Conservation (phyloP, 805 yeast genomes). For the Metschnikowia picachoensis region DNA sequence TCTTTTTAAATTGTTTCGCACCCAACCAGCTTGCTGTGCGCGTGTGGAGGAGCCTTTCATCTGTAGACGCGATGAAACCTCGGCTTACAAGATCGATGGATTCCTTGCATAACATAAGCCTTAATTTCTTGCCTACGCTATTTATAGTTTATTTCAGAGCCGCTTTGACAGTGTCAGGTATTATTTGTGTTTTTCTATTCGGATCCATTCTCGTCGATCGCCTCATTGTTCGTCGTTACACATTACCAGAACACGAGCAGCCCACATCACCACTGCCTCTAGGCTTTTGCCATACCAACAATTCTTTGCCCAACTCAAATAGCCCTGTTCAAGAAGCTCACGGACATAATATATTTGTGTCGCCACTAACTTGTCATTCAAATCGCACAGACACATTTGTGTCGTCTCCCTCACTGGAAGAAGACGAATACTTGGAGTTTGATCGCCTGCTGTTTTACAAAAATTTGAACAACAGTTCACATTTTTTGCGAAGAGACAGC, state of each 20-base stretch:
- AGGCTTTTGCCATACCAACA: background rate
- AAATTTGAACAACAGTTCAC: slow-evolving; percentile 39
- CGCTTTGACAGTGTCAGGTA: background rate
- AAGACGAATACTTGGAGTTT: slow-evolving; percentile 10
- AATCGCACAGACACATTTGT: background rate
- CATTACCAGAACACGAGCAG: slow-evolving; percentile 7
- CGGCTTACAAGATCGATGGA: slow-evolving; percentile 5
- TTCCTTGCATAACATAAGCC: slow-evolving; percentile 1
- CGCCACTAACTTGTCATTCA: background rate
- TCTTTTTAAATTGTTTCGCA: background rate
- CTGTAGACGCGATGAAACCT: background rate
- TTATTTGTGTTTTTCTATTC: background rate
- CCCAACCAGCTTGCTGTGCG: slow-evolving; percentile 1
- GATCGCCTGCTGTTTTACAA: slow-evolving; percentile 23
- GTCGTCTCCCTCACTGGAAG: slow-evolving; percentile 13
- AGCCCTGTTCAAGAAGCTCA: background rate
- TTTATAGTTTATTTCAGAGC: slow-evolving; percentile 1
- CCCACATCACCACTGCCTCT: background rate
- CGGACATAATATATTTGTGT: background rate
- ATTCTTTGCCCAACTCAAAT: background rate
- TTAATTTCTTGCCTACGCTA: background rate
- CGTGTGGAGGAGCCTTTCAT: background rate
- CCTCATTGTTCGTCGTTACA: slow-evolving; percentile 6
- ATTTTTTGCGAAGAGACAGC: slow-evolving; percentile 40
- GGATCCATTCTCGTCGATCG: slow-evolving; percentile 5